Percentiles rank a stretch among this genome's conserved stretches.
These are phyloP conservation scores for Peniophora sp. DNA, from an alignment of 1,284 basidiomycete genomes.

Conservation along the genomic window DNA sequence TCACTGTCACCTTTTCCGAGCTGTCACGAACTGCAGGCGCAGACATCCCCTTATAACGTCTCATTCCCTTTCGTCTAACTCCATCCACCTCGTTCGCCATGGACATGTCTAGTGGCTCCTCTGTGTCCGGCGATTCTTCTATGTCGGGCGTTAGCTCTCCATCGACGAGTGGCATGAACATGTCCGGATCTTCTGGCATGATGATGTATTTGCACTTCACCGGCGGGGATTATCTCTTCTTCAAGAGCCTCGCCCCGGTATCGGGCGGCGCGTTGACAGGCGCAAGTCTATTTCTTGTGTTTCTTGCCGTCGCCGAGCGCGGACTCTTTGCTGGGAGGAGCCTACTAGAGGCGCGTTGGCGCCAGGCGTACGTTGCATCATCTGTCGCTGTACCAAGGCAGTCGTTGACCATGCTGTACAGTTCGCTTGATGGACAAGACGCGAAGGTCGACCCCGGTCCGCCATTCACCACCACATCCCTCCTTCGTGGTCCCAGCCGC, in stretches of 20 bases:
- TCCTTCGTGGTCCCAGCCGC: not conserved
- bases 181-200: conserved; percentile 28
- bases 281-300: conserved; percentile 62
- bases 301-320: conserved; percentile 62
- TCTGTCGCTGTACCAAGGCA: not conserved
- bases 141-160: too few relatives aligned
- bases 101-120: too few relatives aligned
- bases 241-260: conserved; percentile 59
- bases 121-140: too few relatives aligned
- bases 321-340: conserved; percentile 51
- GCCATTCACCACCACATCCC: not conserved
- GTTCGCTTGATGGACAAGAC: conserved; percentile 1
- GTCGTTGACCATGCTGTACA: conserved; percentile 3
- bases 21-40: too few relatives aligned
- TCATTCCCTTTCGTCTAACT: too few relatives aligned
- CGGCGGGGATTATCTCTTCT: conserved; percentile 55
- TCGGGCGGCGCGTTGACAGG: conserved; percentile 64
- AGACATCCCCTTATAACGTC: too few relatives aligned
- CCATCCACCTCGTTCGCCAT: too few relatives aligned
- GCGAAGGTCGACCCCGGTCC: not conserved
- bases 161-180: conserved; percentile 1
- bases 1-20: too few relatives aligned
- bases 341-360: conserved; percentile 50
- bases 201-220: conserved; percentile 61
- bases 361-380: conserved; percentile 35